phyloP scores from a whole-genome alignment of 805 yeast species.

The Ogataea allantospora region DNA sequence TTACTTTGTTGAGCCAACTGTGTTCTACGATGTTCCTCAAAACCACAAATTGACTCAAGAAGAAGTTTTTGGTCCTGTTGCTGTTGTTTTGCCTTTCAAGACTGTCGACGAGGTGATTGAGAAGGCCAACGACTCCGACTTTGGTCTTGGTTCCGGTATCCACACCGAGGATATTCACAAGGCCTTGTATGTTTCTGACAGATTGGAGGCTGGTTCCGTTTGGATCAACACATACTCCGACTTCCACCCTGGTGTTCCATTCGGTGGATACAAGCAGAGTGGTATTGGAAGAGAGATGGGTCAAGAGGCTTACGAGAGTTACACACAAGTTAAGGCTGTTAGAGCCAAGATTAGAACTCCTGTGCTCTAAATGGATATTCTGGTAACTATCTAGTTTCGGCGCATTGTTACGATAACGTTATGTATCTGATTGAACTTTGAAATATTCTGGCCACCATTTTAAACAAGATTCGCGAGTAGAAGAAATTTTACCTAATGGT shows the following conservation, averaged over 20 bases:
- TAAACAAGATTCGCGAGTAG: neutral
- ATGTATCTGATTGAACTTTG: conserved; percentile 2
- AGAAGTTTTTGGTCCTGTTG: conserved; percentile 91
- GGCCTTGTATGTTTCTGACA: conserved; percentile 64
- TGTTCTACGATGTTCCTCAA: conserved; percentile 77
- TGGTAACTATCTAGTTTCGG: neutral
- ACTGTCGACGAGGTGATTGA: conserved; percentile 72
- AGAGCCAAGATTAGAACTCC: conserved; percentile 41
- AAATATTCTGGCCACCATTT: neutral
- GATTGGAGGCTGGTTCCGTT: conserved; percentile 74
- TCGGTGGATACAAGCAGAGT: conserved; percentile 67
- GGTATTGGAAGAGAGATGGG: conserved; percentile 79
- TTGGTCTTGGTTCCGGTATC: conserved; percentile 86
- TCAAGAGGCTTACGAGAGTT: conserved; percentile 60
- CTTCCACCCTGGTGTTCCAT: conserved; percentile 65
- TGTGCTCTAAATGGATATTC: conserved; percentile 11
- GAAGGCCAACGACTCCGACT: conserved; percentile 72
- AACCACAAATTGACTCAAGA: conserved; percentile 76
- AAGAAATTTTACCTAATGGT: conserved; percentile 39
- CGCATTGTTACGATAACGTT: neutral
- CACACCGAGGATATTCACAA: conserved; percentile 70
- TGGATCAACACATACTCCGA: conserved; percentile 78
- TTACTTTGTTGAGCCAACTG: conserved; percentile 75
- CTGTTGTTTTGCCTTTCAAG: conserved; percentile 69
- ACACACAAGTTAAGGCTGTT: conserved; percentile 64